These are phyloP conservation scores for Anthoceros angustus DNA, from an alignment of 225 moss, liverwort and hornwort species.

Conservation along the genomic window DNA sequence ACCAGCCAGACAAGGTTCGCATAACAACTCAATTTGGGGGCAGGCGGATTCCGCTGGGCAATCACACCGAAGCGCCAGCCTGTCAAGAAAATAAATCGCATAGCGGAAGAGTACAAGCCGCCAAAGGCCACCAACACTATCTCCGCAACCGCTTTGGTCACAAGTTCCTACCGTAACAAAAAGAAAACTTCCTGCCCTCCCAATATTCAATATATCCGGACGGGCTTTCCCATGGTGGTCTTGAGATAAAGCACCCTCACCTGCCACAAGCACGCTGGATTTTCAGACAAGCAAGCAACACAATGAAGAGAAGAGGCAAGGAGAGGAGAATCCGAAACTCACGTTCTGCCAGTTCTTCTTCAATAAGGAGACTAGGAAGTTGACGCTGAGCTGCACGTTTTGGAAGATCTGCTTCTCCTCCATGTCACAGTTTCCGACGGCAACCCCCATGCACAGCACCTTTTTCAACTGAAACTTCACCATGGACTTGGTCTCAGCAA, in stretches of 20 bases:
- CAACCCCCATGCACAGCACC: slow-evolving; percentile 81
- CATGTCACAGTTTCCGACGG: slow-evolving; percentile 51
- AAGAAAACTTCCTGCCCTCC: background rate
- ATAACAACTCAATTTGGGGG: no score
- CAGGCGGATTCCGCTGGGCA: no score
- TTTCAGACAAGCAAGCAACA: background rate
- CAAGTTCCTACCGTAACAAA: no score
- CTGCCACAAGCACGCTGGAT: background rate
- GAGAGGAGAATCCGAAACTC: background rate
- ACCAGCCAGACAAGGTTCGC: no score
- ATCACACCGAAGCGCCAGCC: no score
- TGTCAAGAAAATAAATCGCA: no score
- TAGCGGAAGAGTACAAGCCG: no score
- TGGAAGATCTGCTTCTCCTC: slow-evolving; percentile 91
- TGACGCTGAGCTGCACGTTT: slow-evolving; percentile 69
- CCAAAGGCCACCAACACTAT: no score
- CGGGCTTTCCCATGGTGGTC: slow-evolving; percentile 19
- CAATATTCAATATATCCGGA: slow-evolving; percentile 14
- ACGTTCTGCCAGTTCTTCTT: slow-evolving; percentile 92
- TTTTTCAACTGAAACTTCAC: slow-evolving; percentile 96
- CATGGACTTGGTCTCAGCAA: slow-evolving; percentile 77
- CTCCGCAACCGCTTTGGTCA: no score
- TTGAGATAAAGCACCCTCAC: slow-evolving; percentile 20
- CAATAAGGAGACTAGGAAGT: slow-evolving; percentile 65
- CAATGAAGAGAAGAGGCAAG: background rate